Percentiles rank a stretch among this genome's conserved stretches.
Conservation (phyloP, 192 early-diverging fungal genomes). For the Coemansia interrupta region DNA sequence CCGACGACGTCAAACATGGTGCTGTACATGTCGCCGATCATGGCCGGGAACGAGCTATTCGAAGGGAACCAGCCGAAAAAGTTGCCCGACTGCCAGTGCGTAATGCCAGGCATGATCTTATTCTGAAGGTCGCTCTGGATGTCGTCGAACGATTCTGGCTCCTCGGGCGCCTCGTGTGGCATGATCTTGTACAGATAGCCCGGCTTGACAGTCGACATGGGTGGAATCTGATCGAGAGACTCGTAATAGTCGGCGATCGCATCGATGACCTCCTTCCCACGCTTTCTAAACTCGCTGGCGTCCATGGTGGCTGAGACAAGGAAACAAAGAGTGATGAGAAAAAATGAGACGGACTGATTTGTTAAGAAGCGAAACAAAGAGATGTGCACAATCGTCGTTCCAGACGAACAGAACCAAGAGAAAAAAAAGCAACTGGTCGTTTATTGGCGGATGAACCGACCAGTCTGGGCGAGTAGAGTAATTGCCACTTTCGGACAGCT, state of each 20-base stretch:
- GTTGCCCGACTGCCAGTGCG: conserved; percentile 67
- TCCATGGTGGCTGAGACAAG: conserved; percentile 32
- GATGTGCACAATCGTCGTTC: too few species aligned
- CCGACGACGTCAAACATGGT: conserved; percentile 56
- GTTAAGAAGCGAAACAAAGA: too few species aligned
- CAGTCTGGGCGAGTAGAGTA: too few species aligned
- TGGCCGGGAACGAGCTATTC: conserved; percentile 54
- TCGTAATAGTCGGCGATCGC: conserved; percentile 62
- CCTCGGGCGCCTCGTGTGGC: conserved; percentile 58
- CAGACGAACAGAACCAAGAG: too few species aligned
- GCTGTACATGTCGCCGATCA: conserved; percentile 64
- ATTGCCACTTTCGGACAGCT: too few species aligned
- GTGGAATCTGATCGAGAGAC: conserved; percentile 42
- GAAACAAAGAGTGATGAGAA: background rate
- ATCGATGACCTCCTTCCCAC: conserved; percentile 61
- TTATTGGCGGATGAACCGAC: too few species aligned
- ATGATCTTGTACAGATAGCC: conserved; percentile 58
- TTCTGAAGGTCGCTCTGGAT: conserved; percentile 51
- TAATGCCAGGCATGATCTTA: conserved; percentile 65
- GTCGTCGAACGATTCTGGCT: conserved; percentile 44
- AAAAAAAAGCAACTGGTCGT: too few species aligned
- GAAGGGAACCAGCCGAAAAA: conserved; percentile 62
- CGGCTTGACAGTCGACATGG: conserved; percentile 56
- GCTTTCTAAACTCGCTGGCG: conserved; percentile 55
- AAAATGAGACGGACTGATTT: background rate